Base-by-base conservation (phyloP, 2,329 filamentous ascomycete genomes). In the Waltergamsia citrina region DNA sequence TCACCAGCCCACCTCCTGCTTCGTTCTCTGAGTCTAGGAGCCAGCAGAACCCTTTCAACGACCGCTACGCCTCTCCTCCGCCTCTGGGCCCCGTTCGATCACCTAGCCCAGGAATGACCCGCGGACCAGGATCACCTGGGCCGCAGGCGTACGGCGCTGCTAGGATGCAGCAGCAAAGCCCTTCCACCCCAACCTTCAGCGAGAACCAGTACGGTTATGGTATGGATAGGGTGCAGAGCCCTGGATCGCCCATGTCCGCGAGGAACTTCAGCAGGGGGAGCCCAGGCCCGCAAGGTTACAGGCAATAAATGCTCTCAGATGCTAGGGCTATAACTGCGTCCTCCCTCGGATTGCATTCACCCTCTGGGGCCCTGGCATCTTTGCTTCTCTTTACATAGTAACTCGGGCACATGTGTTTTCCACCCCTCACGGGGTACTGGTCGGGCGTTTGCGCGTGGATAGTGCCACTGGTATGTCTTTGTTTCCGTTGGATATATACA, bases 81-180 rank as follows among this genome's bases (percentile, higher is more conserved):
- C 33, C 21, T 12, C 8, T 32, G 16, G 30, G 37, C 27, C 31
- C 31, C 10, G 17, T 34, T 15, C 32, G 37, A 9, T 26, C 37
- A 8, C 25, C 32, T 15, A 36, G 33, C 29, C 33, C 33, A 11
- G 33, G 33, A 12, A 32, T 35, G 32, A 32, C 35, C 10, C 36
- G 32, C 11, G 26, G 28, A 22, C 14, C 30, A 28, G 38, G 28
- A 6, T 41, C 39, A 10, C 39, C 39, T 4, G 39, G 39, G 7
- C 39, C 39, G 4, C 36, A 41, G 14, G 34, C 33, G 15, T 38
- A 41, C 29, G 37, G 39, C 19, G 36, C 39, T 11, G 24, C 14
- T 12, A 27, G 33, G 16, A 39, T 39, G 37, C 34, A 36, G 20
- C 25, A 29, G 16, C 10, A 23, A 18, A 17, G 19, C 11, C 17